phyloP scores from a whole-genome alignment of 352 stramenopile genomes.

The Globisporangium lucens region DNA sequence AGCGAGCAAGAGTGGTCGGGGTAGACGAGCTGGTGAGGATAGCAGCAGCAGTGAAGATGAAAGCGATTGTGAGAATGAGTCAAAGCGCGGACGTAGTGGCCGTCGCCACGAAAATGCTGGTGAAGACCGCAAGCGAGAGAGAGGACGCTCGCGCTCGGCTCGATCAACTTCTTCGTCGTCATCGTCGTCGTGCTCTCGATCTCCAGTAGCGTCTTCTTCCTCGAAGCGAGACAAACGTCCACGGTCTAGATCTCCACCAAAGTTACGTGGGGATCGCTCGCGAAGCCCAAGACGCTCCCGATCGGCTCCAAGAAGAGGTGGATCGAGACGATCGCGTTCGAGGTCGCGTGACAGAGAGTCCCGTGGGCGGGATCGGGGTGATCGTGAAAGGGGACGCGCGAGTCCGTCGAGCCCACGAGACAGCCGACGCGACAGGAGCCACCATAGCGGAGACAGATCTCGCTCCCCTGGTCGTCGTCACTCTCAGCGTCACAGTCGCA shows the following conservation, averaged over 20 bases:
- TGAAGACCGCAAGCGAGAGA: neutral
- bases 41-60: constrained; percentile 1
- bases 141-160: neutral
- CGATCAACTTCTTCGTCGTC: neutral
- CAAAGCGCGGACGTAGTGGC: neutral
- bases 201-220: neutral
- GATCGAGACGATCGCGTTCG: neutral
- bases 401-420: neutral
- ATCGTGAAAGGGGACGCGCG: neutral
- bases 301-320: neutral
- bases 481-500: neutral
- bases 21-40: neutral
- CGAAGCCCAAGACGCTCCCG: neutral
- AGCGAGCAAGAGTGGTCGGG: neutral
- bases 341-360: neutral
- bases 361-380: neutral
- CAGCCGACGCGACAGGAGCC: neutral
- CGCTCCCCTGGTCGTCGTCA: neutral
- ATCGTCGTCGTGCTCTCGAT: neutral
- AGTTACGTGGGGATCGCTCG: neutral
- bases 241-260: neutral
- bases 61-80: neutral
- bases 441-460: neutral
- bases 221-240: neutral
- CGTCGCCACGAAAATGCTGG: neutral